Evolutionary conservation across 2,329 filamentous ascomycete genomes (phyloP).

Genomic region (Fusarium buxicola): DNA sequence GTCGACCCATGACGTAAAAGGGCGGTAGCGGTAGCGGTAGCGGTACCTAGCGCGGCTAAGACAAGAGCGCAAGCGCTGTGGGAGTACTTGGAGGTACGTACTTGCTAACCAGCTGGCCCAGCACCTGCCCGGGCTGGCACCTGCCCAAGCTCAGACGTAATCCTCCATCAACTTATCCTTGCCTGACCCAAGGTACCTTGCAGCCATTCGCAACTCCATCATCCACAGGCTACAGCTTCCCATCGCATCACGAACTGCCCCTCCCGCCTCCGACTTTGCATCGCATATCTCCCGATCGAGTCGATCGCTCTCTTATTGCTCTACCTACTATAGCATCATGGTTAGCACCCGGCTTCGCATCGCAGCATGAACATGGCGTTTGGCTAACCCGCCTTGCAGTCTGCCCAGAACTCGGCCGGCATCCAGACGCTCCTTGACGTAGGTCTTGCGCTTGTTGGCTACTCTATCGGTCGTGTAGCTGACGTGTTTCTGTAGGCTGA

Average conservation of each 20-base stretch:
- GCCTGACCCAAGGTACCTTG: slow-evolving; percentile 30
- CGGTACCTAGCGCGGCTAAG: slow-evolving; percentile 32
- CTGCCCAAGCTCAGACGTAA: slow-evolving; percentile 41
- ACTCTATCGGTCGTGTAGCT: background rate
- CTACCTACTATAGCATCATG: slow-evolving; percentile 32
- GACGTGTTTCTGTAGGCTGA: slow-evolving; percentile 74
- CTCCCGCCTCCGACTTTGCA: background rate
- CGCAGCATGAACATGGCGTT: slow-evolving; percentile 23
- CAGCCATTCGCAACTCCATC: slow-evolving; percentile 34
- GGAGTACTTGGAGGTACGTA: slow-evolving; percentile 25
- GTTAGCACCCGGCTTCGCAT: slow-evolving; percentile 28
- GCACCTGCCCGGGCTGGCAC: slow-evolving; percentile 1
- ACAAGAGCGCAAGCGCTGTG: slow-evolving; percentile 31
- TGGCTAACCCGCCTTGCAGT: slow-evolving; percentile 65
- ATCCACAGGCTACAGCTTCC: slow-evolving; percentile 27
- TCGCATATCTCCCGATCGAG: background rate
- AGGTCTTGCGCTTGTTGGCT: slow-evolving; percentile 54
- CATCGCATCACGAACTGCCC: slow-evolving; percentile 24
- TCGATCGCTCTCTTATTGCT: background rate
- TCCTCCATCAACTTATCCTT: slow-evolving; percentile 25
- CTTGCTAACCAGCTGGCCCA: slow-evolving; percentile 29
- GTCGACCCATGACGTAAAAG: slow-evolving; percentile 36
- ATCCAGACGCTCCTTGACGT: slow-evolving; percentile 99
- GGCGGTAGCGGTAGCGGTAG: slow-evolving; percentile 10
- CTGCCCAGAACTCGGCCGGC: slow-evolving; percentile 97